Conservation (phyloP, 345 rosid species). For the Melaleuca quinquenervia region DNA sequence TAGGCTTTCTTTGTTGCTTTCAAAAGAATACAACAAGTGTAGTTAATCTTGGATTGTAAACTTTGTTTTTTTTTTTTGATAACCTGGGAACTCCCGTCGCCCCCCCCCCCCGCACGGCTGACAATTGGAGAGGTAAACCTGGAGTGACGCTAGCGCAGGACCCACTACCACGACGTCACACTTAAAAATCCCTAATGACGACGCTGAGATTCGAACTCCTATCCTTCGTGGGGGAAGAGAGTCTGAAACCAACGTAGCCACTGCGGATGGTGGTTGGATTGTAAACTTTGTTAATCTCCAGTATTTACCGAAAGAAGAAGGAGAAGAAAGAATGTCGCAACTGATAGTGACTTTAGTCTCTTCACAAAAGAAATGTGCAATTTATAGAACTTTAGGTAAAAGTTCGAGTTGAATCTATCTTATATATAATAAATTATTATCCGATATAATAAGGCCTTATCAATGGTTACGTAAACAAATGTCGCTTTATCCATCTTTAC, state of each 20-base stretch:
- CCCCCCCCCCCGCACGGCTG: too few relatives aligned
- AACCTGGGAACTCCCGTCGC: too few relatives aligned
- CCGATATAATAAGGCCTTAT: background rate
- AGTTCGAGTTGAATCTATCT: background rate
- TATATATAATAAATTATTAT: background rate
- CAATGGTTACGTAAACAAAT: background rate
- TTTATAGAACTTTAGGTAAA: background rate
- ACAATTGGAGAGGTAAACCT: too few relatives aligned
- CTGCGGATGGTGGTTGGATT: too few relatives aligned
- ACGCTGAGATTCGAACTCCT: too few relatives aligned
- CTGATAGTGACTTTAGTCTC: background rate
- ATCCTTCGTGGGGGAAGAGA: too few relatives aligned
- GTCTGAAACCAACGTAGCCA: too few relatives aligned
- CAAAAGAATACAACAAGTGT: background rate
- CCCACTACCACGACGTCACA: too few relatives aligned
- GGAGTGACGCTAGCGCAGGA: too few relatives aligned
- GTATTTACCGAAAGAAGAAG: background rate
- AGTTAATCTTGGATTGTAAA: background rate
- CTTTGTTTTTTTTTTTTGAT: too few relatives aligned
- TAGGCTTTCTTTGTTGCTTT: background rate
- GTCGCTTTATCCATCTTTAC: background rate
- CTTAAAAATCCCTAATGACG: too few relatives aligned
- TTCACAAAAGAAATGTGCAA: background rate
- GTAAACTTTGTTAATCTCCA: background rate
- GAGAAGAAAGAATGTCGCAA: background rate